Evolutionary conservation across 345 rosid species (phyloP).

Genomic region (Brassica incana): DNA sequence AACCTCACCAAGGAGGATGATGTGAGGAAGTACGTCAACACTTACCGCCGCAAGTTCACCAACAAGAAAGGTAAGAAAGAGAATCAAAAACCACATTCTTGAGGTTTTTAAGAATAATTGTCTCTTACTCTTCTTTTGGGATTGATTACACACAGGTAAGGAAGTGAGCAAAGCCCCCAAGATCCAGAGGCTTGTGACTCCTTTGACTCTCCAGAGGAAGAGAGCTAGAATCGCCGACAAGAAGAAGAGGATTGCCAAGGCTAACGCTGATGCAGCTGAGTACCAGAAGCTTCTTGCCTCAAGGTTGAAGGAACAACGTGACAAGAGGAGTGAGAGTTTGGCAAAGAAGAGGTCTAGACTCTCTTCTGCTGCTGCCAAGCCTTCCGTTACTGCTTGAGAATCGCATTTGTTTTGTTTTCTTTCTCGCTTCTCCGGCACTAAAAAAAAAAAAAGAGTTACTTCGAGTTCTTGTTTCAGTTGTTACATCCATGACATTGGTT

Average conservation of each 20-base stretch:
- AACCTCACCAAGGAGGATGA: slow-evolving; percentile 78
- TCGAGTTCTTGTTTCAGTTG: slow-evolving; percentile 14
- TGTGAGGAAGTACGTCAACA: slow-evolving; percentile 77
- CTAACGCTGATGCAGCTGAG: slow-evolving; percentile 81
- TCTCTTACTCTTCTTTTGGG: not conserved
- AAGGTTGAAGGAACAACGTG: slow-evolving; percentile 79
- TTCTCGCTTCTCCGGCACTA: not conserved
- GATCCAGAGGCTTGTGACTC: slow-evolving; percentile 86
- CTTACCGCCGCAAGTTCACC: slow-evolving; percentile 75
- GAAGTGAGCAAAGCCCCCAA: slow-evolving; percentile 85
- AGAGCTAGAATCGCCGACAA: slow-evolving; percentile 67
- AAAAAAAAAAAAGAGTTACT: not conserved
- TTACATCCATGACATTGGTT: not conserved
- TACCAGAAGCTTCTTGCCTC: slow-evolving; percentile 89
- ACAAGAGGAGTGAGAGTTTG: slow-evolving; percentile 78
- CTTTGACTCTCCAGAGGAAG: slow-evolving; percentile 88
- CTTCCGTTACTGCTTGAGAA: slow-evolving; percentile 54
- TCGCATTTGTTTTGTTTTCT: slow-evolving; percentile 3
- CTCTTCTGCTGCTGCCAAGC: slow-evolving; percentile 80
- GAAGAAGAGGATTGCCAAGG: slow-evolving; percentile 84
- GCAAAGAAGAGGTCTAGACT: slow-evolving; percentile 87
- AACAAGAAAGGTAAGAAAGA: slow-evolving; percentile 44
- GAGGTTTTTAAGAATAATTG: not conserved
- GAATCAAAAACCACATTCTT: not conserved
- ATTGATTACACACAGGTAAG: slow-evolving; percentile 63